phyloP scores from a whole-genome alignment of 2,329 filamentous ascomycete genomes.

The Aspergillus japonicus region DNA sequence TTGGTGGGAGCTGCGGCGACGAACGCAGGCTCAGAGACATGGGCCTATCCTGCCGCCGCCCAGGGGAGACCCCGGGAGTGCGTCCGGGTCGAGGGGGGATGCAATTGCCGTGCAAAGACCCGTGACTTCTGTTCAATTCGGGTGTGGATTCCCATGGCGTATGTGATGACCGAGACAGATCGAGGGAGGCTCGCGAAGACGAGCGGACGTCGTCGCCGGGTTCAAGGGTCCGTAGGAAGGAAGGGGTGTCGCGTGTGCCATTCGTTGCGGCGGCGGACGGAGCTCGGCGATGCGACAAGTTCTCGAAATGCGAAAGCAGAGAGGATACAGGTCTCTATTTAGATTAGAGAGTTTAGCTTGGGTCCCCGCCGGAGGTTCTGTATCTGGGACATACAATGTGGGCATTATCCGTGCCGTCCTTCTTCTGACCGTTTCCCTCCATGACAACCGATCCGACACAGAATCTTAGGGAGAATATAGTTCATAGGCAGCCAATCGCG shows the following conservation, averaged over 20 bases:
- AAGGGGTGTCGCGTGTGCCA: constrained; percentile 30
- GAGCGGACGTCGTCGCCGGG: constrained; percentile 31
- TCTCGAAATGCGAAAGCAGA: constrained; percentile 50
- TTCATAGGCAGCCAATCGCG: constrained; percentile 30
- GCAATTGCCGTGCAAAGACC: constrained; percentile 23
- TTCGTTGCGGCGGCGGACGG: constrained; percentile 27
- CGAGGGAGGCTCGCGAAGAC: constrained; percentile 41
- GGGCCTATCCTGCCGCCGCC: constrained; percentile 58
- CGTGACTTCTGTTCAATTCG: constrained; percentile 23
- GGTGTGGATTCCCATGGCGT: constrained; percentile 37
- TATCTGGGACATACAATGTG: constrained; percentile 33
- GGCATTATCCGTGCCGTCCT: constrained; percentile 37
- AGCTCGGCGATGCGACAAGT: constrained; percentile 40
- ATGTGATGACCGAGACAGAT: constrained; percentile 41
- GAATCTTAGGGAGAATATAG: constrained; percentile 18
- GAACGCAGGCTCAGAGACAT: constrained; percentile 45
- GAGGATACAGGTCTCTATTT: constrained; percentile 49
- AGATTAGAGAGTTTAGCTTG: constrained; percentile 1
- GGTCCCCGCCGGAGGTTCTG: not conserved
- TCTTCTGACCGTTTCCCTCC: constrained; percentile 35
- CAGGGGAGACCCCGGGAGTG: constrained; percentile 57
- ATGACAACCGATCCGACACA: constrained; percentile 31
- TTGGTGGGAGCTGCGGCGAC: constrained; percentile 43
- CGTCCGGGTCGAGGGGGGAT: constrained; percentile 27
- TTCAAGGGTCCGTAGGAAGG: constrained; percentile 33